Evolutionary conservation across 129 eudicot genomes (phyloP), one percentile per base, ranked within the genome.

Genomic region (Flaveria linearis): DNA sequence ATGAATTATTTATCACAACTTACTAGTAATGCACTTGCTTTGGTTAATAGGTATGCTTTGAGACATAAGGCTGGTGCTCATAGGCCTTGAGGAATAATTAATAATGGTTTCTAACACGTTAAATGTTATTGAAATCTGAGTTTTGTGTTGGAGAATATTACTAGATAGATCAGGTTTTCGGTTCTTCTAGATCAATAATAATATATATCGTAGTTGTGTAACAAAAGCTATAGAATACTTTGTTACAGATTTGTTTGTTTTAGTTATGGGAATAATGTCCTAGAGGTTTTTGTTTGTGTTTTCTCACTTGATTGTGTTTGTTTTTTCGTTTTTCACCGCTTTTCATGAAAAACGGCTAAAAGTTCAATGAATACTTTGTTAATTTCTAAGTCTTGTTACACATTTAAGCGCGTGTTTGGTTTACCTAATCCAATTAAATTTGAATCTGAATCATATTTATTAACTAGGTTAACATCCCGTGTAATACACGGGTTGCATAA

Each of bases 21-120:
- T 41, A 93, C 97, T 72, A 90, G 98, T 62, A 90, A 90, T 81
- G 92, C 97, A 20, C 89, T 93, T 71, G 97, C 92, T 7, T 80
- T 93, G 62, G 87, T 90, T 13, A 90, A 93, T 86, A 90, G 85
- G 63, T 90, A 85, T 69, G 97, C 92, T 20, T 80, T 71, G 6
- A 83, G 74, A 68, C 86, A 84, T 49, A 72, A 56, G 69, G 70
- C 83, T 41, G 74, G 79, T 55, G 73, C 69, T 47, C 74, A 72
- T 14, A 18, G 9, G 58, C 78, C 74, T 72, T 80, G 42, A 80
- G 23, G 9, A 42, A 17, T 69, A 47, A 56, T 30, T 69, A 47
- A 56, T 30, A 47, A 56, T 30, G 28, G 65, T 51, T 36, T 62
- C 22, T 47, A 50, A 28, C 28, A 50, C 28, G 52, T 12, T 47